Conservation (phyloP, 768 basidiomycete species). For the Termitomyces sp. region DNA sequence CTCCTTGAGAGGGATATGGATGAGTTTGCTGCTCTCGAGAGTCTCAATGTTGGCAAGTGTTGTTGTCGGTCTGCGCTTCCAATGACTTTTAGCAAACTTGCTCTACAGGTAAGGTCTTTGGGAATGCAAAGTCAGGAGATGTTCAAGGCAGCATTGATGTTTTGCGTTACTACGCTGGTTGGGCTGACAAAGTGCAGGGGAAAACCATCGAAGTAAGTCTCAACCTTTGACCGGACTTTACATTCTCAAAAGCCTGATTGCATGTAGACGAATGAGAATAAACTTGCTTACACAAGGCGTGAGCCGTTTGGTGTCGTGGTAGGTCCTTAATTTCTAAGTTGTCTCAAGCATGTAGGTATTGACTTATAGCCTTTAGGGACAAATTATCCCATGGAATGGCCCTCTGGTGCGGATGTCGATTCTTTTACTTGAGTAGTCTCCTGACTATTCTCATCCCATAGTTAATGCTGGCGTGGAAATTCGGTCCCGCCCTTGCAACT, state of each 20-base stretch:
- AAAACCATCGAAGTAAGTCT: conserved; percentile 53
- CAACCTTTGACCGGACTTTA: too few species aligned
- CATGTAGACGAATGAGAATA: conserved; percentile 21
- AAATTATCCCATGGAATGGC: conserved; percentile 60
- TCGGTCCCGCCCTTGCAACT: conserved; percentile 26
- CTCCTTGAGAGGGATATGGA: conserved; percentile 23
- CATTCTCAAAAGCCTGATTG: not conserved
- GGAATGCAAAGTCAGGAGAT: conserved; percentile 41
- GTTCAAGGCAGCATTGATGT: conserved; percentile 39
- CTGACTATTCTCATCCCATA: not conserved
- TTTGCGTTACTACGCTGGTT: conserved; percentile 77
- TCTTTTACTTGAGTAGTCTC: not conserved
- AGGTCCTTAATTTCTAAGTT: conserved; percentile 13
- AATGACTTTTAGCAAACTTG: not conserved
- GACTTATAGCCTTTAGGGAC: conserved; percentile 17
- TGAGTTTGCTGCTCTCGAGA: conserved; percentile 26
- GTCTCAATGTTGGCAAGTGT: conserved; percentile 19
- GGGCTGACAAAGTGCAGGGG: conserved; percentile 78
- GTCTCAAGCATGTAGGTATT: not conserved
- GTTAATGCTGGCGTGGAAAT: conserved; percentile 24
- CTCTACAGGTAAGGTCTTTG: conserved; percentile 50
- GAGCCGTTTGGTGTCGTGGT: conserved; percentile 54
- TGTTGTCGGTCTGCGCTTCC: not conserved
- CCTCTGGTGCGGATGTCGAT: conserved; percentile 16
- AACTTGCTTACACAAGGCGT: conserved; percentile 30